Conservation (phyloP, 163 green algal genomes). For the Botryococcus braunii region DNA sequence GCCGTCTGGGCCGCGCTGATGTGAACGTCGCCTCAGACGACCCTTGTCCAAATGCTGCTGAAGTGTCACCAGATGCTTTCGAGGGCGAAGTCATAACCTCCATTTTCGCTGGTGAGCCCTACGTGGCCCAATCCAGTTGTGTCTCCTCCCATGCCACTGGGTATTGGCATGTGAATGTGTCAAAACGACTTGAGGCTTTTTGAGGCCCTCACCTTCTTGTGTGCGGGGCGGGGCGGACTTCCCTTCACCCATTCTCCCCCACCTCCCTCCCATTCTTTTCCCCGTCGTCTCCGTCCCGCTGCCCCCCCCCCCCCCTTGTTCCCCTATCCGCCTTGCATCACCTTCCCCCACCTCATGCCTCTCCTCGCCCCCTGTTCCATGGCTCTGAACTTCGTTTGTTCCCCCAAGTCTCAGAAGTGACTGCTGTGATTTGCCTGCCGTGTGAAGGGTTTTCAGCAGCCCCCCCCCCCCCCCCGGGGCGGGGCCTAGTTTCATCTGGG, state of each 20-base stretch:
- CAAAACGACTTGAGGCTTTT: too few relatives aligned
- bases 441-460: background rate
- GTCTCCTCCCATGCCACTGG: too few relatives aligned
- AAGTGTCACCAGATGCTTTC: slow-evolving; percentile 41
- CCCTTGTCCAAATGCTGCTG: slow-evolving; percentile 29
- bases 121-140: background rate
- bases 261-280: too few relatives aligned
- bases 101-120: slow-evolving; percentile 32
- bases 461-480: too few relatives aligned
- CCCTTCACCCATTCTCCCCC: too few relatives aligned
- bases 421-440: background rate
- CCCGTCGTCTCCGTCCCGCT: too few relatives aligned
- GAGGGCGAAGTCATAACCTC: slow-evolving; percentile 32
- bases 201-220: background rate
- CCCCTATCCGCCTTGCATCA: too few relatives aligned
- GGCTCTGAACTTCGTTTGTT: too few relatives aligned
- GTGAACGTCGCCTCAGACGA: slow-evolving; percentile 25
- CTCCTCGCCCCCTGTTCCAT: too few relatives aligned
- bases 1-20: slow-evolving; percentile 56
- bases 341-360: too few relatives aligned
- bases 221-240: too few relatives aligned
- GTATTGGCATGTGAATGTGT: slow-evolving; percentile 4
- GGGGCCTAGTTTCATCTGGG: background rate
- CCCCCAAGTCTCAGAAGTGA: background rate
- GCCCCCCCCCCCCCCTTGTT: too few relatives aligned